Conservation (phyloP, 192 early-diverging fungal genomes). For the Neocallimastix lanati region DNA sequence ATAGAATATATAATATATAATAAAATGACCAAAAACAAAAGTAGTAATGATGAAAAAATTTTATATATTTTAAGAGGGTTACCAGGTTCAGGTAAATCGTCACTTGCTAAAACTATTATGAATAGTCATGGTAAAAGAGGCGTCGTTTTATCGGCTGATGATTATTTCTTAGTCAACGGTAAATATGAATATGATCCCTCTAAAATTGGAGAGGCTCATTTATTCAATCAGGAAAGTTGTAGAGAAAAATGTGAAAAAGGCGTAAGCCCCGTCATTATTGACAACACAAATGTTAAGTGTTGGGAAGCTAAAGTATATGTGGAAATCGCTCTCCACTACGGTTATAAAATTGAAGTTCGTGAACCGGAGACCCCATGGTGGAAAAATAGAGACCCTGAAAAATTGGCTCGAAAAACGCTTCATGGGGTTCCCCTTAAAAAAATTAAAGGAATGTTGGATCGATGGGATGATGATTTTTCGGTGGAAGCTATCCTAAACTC, state of each 20-base stretch:
- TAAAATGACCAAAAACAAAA: no score
- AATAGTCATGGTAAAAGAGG: not conserved
- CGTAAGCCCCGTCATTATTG: constrained; percentile 18
- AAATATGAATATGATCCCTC: constrained; percentile 15
- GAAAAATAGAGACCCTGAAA: constrained; percentile 8
- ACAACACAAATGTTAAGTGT: constrained; percentile 19
- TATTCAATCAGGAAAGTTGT: constrained; percentile 18
- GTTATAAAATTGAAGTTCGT: constrained; percentile 11
- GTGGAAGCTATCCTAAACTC: not conserved
- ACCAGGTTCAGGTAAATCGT: constrained; percentile 25
- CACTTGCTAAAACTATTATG: constrained; percentile 10
- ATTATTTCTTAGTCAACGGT: constrained; percentile 13
- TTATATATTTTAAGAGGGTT: constrained; percentile 8
- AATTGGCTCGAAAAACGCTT: constrained; percentile 11
- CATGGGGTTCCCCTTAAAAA: constrained; percentile 17
- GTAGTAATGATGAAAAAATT: not conserved
- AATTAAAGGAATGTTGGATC: constrained; percentile 17
- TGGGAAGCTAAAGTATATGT: constrained; percentile 31
- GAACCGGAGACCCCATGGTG: constrained; percentile 25
- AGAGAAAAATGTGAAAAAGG: constrained; percentile 2
- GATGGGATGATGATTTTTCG: constrained; percentile 15
- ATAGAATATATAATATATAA: no score
- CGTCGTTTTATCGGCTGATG: constrained; percentile 23
- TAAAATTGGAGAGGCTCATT: constrained; percentile 11
- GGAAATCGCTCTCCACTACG: constrained; percentile 3